Evolutionary conservation across 768 basidiomycete species (phyloP), one percentile per base, ranked within the genome.

Genomic region (Epithele typhae): DNA sequence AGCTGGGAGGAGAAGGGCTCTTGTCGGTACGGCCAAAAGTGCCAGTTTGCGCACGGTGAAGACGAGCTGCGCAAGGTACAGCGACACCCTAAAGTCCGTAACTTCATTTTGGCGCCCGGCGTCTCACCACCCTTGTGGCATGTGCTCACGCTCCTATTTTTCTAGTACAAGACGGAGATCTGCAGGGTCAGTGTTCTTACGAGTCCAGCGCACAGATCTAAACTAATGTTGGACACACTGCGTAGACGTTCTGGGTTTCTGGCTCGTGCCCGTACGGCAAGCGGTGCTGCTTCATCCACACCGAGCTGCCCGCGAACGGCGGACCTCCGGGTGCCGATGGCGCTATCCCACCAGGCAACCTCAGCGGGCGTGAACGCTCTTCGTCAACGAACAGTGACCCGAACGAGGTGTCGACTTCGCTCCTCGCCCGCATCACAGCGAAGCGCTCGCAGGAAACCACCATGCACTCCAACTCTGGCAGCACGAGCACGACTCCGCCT

Each of bases 221-320:
- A 14, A 34, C 38, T 15, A 36, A 40, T 39, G 37, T 46, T 41
- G 18, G 34, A 35, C 38, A 23, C 25, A 19, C 32, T 37, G 46
- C 35, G 9, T 57, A 91, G 84, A 93, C 91, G 7, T 93, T 93
- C 73, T 93, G 91, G 88, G 85, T 92, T 11, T 92, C 90, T 38
- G 91, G 91, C 22, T 90, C 91, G 15, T 93, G 91, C 61, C 91
- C 91, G 0, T 93, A 93, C 55, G 91, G 92, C 43, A 92, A 92
- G 66, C 71, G 91, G 46, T 93, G 91, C 66, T 93, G 91, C 70
- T 93, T 93, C 76, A 92, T 93, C 58, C 91, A 93, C 60, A 92
- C 91, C 2, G 89, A 88, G 59, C 73, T 90, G 37, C 87, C 89
- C 15, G 72, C 74, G 37, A 72, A 77, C n/a, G 82, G 78, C 22